These are phyloP conservation scores for Phytophthora litchii DNA, from an alignment of 352 stramenopile species.

Conservation along the genomic window DNA sequence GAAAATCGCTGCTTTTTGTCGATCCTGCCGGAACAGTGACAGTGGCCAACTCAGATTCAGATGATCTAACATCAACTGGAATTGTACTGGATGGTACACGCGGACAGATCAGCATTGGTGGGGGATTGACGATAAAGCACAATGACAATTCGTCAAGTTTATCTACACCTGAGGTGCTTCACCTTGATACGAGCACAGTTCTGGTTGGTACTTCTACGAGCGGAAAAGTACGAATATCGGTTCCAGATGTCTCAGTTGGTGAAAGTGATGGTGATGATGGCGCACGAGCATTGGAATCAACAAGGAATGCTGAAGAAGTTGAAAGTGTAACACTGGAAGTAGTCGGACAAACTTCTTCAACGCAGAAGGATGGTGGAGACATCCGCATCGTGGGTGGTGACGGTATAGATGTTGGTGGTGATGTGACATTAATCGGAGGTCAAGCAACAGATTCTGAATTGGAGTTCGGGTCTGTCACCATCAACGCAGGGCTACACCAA, in stretches of 20 bases:
- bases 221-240: constrained; percentile 34
- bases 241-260: constrained; percentile 12
- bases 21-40: constrained; percentile 58
- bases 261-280: constrained; percentile 15
- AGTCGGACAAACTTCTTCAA: constrained; percentile 55
- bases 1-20: constrained; percentile 62
- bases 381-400: constrained; percentile 61
- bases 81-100: constrained; percentile 54
- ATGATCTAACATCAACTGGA: constrained; percentile 48
- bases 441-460: constrained; percentile 33
- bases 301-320: constrained; percentile 12
- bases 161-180: constrained; percentile 42
- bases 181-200: constrained; percentile 55
- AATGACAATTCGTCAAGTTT: constrained; percentile 53
- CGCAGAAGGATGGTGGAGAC: constrained; percentile 52
- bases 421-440: constrained; percentile 56
- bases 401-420: constrained; percentile 48
- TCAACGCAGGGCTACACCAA: constrained; percentile 62
- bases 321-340: constrained; percentile 53
- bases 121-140: constrained; percentile 46
- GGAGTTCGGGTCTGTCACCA: constrained; percentile 47
- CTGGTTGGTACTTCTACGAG: constrained; percentile 23
- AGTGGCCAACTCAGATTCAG: constrained; percentile 49
- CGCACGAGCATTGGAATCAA: constrained; percentile 16
- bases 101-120: constrained; percentile 47